A percentile compares a stretch with the other conserved stretches of the same genome.
These are phyloP conservation scores for Pseudonitzschia pungens DNA, from an alignment of 108 stramenopile species.

Conservation along the genomic window DNA sequence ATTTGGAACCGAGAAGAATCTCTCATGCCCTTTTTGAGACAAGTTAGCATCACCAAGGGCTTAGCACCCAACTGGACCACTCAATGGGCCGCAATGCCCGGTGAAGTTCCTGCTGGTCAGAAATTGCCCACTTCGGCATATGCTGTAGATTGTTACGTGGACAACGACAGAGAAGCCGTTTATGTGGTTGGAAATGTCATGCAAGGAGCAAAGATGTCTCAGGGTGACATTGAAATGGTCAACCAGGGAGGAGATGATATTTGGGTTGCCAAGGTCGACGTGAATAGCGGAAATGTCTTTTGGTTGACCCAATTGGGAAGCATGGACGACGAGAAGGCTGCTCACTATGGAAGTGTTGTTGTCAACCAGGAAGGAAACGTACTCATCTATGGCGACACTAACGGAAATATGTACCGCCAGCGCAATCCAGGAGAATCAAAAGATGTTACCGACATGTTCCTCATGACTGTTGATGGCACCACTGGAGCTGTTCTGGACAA, in stretches of 20 bases:
- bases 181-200: constrained; percentile 33
- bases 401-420: constrained; percentile 34
- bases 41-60: not conserved
- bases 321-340: constrained; percentile 29
- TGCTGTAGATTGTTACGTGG: constrained; percentile 6
- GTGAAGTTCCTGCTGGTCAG: not conserved
- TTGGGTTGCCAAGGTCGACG: constrained; percentile 30
- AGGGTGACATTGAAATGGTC: not conserved
- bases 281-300: constrained; percentile 21
- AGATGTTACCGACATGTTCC: constrained; percentile 18
- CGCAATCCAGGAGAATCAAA: constrained; percentile 2
- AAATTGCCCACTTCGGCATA: not conserved
- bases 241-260: constrained; percentile 40
- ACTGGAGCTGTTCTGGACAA: constrained; percentile 8
- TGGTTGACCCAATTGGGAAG: constrained; percentile 28
- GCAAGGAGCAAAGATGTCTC: constrained; percentile 17
- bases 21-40: constrained; percentile 21
- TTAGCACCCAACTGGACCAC: constrained; percentile 14
- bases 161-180: not conserved
- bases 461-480: constrained; percentile 14
- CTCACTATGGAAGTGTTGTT: constrained; percentile 24
- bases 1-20: constrained; percentile 8
- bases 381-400: constrained; percentile 43
- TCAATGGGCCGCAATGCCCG: constrained; percentile 23
- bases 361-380: constrained; percentile 39